These are phyloP conservation scores for Thamnidium elegans DNA, from an alignment of 192 early-diverging fungal species.

Conservation along the genomic window DNA sequence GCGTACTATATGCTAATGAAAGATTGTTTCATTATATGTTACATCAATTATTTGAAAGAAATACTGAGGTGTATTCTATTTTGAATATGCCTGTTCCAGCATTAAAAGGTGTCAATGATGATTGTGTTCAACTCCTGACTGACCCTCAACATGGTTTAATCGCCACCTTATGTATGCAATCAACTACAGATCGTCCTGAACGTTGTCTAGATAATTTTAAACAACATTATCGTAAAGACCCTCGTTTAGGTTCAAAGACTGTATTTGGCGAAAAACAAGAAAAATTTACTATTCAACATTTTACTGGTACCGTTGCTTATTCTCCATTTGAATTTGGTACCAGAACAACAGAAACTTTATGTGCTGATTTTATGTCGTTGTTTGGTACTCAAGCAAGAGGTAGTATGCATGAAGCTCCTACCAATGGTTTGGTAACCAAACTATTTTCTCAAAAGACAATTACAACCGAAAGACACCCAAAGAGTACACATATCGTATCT, in stretches of 20 bases:
- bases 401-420: constrained; percentile 11
- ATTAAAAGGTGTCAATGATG: constrained; percentile 54
- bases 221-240: constrained; percentile 34
- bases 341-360: constrained; percentile 73
- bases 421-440: constrained; percentile 66
- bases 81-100: constrained; percentile 47
- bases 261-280: constrained; percentile 27
- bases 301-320: constrained; percentile 64
- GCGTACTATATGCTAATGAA: constrained; percentile 83
- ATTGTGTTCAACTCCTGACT: constrained; percentile 69
- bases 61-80: constrained; percentile 58
- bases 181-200: constrained; percentile 40
- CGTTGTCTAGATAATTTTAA: constrained; percentile 61
- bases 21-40: constrained; percentile 74
- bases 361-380: constrained; percentile 80
- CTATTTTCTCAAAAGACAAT: constrained; percentile 73
- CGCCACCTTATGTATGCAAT: constrained; percentile 36
- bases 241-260: constrained; percentile 32
- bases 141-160: constrained; percentile 68
- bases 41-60: constrained; percentile 67
- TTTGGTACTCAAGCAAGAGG: constrained; percentile 61
- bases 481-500: constrained; percentile 52
- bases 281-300: constrained; percentile 82
- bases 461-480: constrained; percentile 73
- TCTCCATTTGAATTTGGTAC: constrained; percentile 62